A percentile compares a stretch with the other conserved stretches of the same genome.
phyloP scores from a whole-genome alignment of 306 rosid species.

The Acmispon strigosus region DNA sequence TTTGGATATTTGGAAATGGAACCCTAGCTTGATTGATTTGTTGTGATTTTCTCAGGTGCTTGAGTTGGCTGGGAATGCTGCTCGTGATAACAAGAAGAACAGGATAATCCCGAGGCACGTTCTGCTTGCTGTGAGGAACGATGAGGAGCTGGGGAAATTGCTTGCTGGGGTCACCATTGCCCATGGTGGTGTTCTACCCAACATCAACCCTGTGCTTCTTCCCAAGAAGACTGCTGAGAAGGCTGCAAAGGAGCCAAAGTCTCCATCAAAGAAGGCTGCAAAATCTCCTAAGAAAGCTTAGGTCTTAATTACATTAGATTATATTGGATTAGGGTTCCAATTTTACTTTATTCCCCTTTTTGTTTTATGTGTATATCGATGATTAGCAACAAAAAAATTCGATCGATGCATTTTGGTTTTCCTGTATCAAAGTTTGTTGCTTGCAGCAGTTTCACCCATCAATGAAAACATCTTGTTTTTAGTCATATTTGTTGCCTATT shows the following conservation, averaged over 20 bases:
- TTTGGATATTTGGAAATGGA: too few relatives aligned
- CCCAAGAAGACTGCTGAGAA: constrained; percentile 59
- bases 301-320: constrained; percentile 12
- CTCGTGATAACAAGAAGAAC: constrained; percentile 77
- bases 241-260: constrained; percentile 45
- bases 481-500: too few relatives aligned
- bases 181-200: constrained; percentile 82
- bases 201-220: constrained; percentile 68
- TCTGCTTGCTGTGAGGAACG: constrained; percentile 70
- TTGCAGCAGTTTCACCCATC: too few relatives aligned
- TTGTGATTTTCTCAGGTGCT: constrained; percentile 46
- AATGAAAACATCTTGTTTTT: too few relatives aligned
- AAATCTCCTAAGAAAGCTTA: constrained; percentile 64
- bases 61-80: constrained; percentile 88
- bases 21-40: background rate
- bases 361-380: constrained; percentile 31
- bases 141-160: constrained; percentile 78
- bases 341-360: background rate
- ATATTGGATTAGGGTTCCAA: too few relatives aligned
- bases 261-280: constrained; percentile 46
- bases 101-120: constrained; percentile 74
- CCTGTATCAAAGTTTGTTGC: too few relatives aligned
- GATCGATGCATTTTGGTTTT: too few relatives aligned
- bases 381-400: background rate
- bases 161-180: constrained; percentile 83